phyloP scores from a whole-genome alignment of 176 grass and related monocot genomes.

The Oryza glumipatula region DNA sequence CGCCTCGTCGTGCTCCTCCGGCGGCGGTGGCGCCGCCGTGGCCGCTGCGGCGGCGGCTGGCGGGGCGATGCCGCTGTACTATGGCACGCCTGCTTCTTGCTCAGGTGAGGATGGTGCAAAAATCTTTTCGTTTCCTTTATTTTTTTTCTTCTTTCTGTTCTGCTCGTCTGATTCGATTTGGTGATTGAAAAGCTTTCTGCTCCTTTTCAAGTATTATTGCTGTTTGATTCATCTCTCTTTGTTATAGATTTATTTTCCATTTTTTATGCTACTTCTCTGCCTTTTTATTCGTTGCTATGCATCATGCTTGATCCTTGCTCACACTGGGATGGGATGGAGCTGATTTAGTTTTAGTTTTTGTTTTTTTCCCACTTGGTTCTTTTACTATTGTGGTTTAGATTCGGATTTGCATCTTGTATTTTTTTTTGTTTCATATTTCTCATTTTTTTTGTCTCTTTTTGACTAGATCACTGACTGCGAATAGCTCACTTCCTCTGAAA shows the following conservation, averaged over 20 bases:
- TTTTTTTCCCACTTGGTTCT: neutral
- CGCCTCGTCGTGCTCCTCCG: slow-evolving; percentile 30
- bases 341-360: neutral
- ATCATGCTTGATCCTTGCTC: slow-evolving; percentile 13
- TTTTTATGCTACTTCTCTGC: neutral
- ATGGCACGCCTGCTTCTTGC: slow-evolving; percentile 62
- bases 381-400: slow-evolving; percentile 36
- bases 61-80: slow-evolving; percentile 65
- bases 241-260: slow-evolving; percentile 19
- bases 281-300: neutral
- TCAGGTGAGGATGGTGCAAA: slow-evolving; percentile 46
- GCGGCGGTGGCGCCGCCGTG: neutral
- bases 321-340: slow-evolving; percentile 17
- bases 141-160: neutral
- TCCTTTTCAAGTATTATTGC: slow-evolving; percentile 37
- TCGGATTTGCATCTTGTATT: slow-evolving; percentile 1
- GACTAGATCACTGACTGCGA: slow-evolving; percentile 42
- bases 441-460: slow-evolving; percentile 5
- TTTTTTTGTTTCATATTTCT: neutral
- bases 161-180: slow-evolving; percentile 31
- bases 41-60: neutral
- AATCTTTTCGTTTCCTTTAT: neutral
- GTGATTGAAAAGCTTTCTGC: slow-evolving; percentile 33
- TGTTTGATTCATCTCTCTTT: slow-evolving; percentile 24
- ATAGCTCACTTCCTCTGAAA: slow-evolving; percentile 1